phyloP scores from a whole-genome alignment of 2,329 filamentous ascomycete genomes.

The Diaporthe velutina region DNA sequence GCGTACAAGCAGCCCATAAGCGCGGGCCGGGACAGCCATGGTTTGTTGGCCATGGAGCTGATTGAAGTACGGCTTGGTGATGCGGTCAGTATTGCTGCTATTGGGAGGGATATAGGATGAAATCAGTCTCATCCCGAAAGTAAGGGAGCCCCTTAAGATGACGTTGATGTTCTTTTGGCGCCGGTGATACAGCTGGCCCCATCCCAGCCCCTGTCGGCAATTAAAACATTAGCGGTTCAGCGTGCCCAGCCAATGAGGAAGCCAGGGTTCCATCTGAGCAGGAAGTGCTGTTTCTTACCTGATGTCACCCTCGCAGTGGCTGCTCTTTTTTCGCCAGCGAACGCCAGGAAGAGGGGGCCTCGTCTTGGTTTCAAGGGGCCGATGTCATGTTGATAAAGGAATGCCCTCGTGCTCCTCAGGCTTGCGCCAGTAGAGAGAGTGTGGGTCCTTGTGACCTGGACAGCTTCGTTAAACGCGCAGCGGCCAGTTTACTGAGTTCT shows the following conservation, averaged over 20 bases:
- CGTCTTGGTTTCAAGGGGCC: conserved; percentile 31
- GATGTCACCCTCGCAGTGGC: conserved; percentile 5
- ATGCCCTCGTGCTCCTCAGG: neutral
- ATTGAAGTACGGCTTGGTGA: neutral
- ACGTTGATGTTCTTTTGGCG: conserved; percentile 18
- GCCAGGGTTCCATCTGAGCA: conserved; percentile 13
- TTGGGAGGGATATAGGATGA: neutral
- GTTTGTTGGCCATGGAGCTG: neutral
- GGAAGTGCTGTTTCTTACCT: neutral
- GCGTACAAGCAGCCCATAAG: neutral
- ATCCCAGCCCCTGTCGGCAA: conserved; percentile 32
- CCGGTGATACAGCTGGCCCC: conserved; percentile 19
- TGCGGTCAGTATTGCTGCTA: neutral
- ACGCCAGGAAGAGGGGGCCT: neutral
- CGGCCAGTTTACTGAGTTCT: neutral
- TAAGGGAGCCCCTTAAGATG: neutral
- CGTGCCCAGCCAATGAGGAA: conserved; percentile 25
- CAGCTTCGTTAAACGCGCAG: neutral
- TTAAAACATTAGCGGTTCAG: conserved; percentile 35
- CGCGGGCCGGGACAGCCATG: neutral
- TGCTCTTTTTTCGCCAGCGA: neutral
- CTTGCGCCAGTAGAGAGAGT: neutral
- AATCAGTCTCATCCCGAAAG: neutral
- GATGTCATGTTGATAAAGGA: conserved; percentile 10
- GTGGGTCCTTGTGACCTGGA: neutral